A percentile compares a stretch with the other conserved stretches of the same genome.
Conservation (phyloP, 768 basidiomycete genomes). For the Suillus discolor region DNA sequence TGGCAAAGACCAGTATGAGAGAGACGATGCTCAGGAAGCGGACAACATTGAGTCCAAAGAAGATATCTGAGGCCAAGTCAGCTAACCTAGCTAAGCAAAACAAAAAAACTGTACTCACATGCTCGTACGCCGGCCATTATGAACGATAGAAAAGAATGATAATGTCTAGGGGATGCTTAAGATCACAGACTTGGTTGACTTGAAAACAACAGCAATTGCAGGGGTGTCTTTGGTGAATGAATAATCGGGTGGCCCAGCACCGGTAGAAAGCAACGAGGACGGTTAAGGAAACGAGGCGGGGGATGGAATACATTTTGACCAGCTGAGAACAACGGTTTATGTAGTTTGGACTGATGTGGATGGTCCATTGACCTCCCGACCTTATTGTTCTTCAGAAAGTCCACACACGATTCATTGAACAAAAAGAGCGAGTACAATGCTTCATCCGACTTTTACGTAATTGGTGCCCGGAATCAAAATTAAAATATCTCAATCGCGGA, state of each 20-base stretch:
- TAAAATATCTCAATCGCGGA: constrained; percentile 9
- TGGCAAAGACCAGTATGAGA: constrained; percentile 78
- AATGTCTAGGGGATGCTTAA: neutral
- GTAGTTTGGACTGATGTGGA: constrained; percentile 16
- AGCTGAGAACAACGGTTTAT: constrained; percentile 17
- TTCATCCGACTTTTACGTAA: constrained; percentile 8
- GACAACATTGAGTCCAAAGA: constrained; percentile 78
- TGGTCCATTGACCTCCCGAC: constrained; percentile 17
- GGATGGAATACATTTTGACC: constrained; percentile 13
- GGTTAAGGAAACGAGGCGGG: constrained; percentile 9
- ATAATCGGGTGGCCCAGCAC: constrained; percentile 35
- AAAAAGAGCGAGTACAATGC: constrained; percentile 17
- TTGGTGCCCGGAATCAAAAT: constrained; percentile 12
- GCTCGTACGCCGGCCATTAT: constrained; percentile 39
- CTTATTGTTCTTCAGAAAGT: constrained; percentile 34
- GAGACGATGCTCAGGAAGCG: constrained; percentile 80
- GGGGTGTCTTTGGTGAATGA: constrained; percentile 21
- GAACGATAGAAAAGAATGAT: neutral
- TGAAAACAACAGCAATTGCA: constrained; percentile 9
- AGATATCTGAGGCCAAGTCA: constrained; percentile 44
- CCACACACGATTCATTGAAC: constrained; percentile 4
- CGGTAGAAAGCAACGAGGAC: constrained; percentile 16
- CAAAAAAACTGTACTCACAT: constrained; percentile 40
- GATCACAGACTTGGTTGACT: neutral
- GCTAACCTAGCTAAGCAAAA: neutral